Evolutionary conservation across 2,329 filamentous ascomycete species (phyloP).

Genomic region (Westerdykella aurantiaca): DNA sequence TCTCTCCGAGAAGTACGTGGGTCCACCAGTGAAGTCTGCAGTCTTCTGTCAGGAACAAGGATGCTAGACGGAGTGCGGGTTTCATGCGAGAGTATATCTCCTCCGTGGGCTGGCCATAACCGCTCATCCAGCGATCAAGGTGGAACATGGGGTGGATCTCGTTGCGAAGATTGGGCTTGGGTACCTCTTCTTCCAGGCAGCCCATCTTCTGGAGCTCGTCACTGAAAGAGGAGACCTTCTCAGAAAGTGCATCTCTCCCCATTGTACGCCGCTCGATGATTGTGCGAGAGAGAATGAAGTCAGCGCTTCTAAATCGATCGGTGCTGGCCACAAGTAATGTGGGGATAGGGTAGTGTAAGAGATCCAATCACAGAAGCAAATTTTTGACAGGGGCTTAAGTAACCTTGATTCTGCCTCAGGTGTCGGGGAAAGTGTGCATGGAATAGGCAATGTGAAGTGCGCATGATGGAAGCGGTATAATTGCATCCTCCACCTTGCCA

Average conservation of each 20-base stretch:
- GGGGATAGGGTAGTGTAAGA: no score
- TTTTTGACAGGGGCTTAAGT: no score
- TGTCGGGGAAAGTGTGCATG: no score
- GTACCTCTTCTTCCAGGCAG: neutral
- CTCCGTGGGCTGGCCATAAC: conserved; percentile 9
- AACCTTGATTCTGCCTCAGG: no score
- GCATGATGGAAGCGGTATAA: no score
- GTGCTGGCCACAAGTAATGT: no score
- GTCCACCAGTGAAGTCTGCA: conserved; percentile 14
- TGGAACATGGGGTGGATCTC: conserved; percentile 13
- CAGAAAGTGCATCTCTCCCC: neutral
- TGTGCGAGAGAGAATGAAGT: no score
- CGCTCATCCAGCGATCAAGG: conserved; percentile 12
- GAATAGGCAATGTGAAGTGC: no score
- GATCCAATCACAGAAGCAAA: no score
- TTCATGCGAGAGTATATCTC: conserved; percentile 4
- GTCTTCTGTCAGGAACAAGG: conserved; percentile 11
- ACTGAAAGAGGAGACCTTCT: neutral
- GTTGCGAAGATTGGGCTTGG: conserved; percentile 7
- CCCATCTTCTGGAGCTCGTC: neutral
- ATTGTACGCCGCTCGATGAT: no score
- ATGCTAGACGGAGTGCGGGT: conserved; percentile 12
- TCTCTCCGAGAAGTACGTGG: conserved; percentile 11
- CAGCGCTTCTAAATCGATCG: no score
- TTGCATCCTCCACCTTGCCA: no score